Evolutionary conservation across 441 rosid genomes (phyloP), one percentile per base, ranked within the genome.

Genomic region (Gossypium schwendimanii): DNA sequence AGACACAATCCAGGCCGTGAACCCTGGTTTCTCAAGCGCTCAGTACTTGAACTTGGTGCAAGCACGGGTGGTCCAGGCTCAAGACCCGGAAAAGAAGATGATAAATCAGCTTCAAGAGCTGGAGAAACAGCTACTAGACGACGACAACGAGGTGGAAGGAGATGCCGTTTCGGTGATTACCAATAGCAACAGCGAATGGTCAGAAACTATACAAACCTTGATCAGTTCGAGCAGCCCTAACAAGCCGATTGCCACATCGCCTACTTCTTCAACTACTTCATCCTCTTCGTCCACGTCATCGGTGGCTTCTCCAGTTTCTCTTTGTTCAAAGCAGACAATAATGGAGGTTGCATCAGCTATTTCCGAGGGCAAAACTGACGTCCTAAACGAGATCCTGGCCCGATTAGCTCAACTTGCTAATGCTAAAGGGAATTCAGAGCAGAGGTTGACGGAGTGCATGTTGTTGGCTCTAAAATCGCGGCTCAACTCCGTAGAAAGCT

Each of bases 151-250:
- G 3, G 92, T 83, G 0, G 88, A 81, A 62, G 87, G 81, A 6
- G 97, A 88, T 61, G 86, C 85, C 20, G 91, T 85, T 64, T 89
- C 94, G 0, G 97, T 83, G 33, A 85, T 91, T 53, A 91, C 97
- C 0, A 87, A 82, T 73, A 26, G 85, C 8, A 86, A 87, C 78
- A 91, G 88, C 81, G 98, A 94, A 77, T 91, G 98, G 98, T 88
- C 87, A 0, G 92, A 89, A 62, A 80, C 96, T 0, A 83, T 94
- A 39, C 92, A 87, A 62, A 82, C 75, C 76, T 85, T 91, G 82
- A 86, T 87, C 63, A 77, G 75, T 36, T 5, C 72, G 21, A 65
- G 45, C 70, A 71, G 92, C 10, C 84, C 86, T 49, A 82, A 73
- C 61, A 84, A 82, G 62, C 87, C 80, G 69, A 73, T 82, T 71